Percentiles rank a stretch among this genome's conserved stretches.
phyloP scores from a whole-genome alignment of 306 rosid genomes.

The Cicer judaicum region DNA sequence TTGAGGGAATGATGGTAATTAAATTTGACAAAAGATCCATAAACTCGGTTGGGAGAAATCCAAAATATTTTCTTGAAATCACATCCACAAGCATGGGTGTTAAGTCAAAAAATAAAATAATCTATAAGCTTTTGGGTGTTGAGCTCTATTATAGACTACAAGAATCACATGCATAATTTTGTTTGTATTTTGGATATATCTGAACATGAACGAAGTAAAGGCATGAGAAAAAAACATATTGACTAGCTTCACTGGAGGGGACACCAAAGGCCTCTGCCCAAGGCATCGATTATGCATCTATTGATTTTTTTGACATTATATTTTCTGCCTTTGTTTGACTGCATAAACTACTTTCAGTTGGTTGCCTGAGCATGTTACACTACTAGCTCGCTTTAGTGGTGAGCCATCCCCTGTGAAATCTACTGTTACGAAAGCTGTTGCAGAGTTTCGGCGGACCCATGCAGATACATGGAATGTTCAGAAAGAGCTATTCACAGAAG shows the following conservation, averaged over 20 bases:
- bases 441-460: slow-evolving; percentile 97
- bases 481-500: slow-evolving; percentile 87
- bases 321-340: slow-evolving; percentile 25
- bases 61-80: slow-evolving; percentile 24
- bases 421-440: slow-evolving; percentile 96
- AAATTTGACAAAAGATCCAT: slow-evolving; percentile 33
- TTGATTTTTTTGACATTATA: not conserved
- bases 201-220: too few species aligned
- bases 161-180: not conserved
- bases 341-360: slow-evolving; percentile 63
- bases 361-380: slow-evolving; percentile 91
- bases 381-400: slow-evolving; percentile 89
- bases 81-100: not conserved
- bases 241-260: too few species aligned
- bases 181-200: slow-evolving; percentile 21
- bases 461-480: slow-evolving; percentile 99
- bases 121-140: not conserved
- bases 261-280: too few species aligned
- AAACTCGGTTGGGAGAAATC: slow-evolving; percentile 19
- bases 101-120: too few species aligned
- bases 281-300: slow-evolving; percentile 22
- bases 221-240: too few species aligned
- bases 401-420: slow-evolving; percentile 94
- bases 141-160: slow-evolving; percentile 9
- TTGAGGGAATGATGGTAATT: slow-evolving; percentile 5